Evolutionary conservation across 257 asterid species (phyloP).

Genomic region (Solanum commersonii): DNA sequence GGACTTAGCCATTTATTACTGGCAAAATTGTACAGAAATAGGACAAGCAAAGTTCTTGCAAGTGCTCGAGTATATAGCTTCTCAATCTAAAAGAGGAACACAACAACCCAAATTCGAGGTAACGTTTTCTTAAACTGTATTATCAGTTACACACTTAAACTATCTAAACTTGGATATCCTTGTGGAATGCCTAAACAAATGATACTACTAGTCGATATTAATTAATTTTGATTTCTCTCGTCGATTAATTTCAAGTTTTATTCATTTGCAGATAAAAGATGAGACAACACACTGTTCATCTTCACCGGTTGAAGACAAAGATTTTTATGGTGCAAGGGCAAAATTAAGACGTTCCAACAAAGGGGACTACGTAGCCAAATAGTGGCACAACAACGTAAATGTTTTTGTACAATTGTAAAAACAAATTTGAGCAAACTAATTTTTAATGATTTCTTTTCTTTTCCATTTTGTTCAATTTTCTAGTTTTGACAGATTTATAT

Average conservation of each 20-base stretch:
- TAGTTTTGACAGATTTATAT: neutral
- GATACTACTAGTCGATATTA: neutral
- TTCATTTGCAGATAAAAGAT: neutral
- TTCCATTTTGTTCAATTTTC: neutral
- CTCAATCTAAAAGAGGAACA: conserved; percentile 31
- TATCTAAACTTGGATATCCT: neutral
- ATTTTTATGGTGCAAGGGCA: neutral
- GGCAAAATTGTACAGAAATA: conserved; percentile 70
- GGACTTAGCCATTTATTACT: conserved; percentile 63
- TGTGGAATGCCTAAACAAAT: neutral
- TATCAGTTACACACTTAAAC: neutral
- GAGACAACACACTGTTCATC: neutral
- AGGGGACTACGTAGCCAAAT: neutral
- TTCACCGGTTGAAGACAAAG: neutral
- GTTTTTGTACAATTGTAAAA: neutral
- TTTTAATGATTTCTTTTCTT: neutral
- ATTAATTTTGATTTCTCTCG: neutral
- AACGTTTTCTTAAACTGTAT: neutral
- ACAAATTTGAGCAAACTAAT: neutral
- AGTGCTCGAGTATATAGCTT: conserved; percentile 39
- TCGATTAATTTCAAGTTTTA: neutral
- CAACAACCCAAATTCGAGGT: conserved; percentile 32
- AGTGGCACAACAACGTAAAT: neutral
- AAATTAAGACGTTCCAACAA: neutral
- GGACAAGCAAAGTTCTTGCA: conserved; percentile 59